These are phyloP conservation scores for Triticum timopheevii DNA, from an alignment of 176 grass and related monocot genomes.

Conservation along the genomic window DNA sequence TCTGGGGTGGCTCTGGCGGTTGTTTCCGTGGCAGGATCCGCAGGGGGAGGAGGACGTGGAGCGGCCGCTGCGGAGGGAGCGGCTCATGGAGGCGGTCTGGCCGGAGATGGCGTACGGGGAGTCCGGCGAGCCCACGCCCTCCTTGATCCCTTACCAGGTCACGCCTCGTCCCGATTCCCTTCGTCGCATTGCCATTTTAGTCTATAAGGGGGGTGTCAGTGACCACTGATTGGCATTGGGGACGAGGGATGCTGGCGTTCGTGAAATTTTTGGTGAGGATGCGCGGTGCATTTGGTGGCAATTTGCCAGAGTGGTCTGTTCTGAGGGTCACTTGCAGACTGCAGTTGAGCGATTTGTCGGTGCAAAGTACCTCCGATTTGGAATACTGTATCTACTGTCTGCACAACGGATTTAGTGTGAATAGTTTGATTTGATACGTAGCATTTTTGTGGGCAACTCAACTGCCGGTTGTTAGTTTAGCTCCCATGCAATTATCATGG, in stretches of 20 bases:
- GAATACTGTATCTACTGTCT: neutral
- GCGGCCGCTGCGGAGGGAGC: slow-evolving; percentile 43
- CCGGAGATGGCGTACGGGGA: slow-evolving; percentile 60
- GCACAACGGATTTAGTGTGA: neutral
- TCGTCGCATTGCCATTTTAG: neutral
- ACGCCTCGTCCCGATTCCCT: neutral
- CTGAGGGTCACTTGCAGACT: neutral
- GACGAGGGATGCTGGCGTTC: neutral
- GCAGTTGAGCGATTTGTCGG: neutral
- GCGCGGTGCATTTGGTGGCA: neutral
- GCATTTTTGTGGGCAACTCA: neutral
- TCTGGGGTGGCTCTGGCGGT: neutral
- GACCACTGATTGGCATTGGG: neutral
- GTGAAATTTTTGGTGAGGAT: neutral
- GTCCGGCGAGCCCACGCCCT: slow-evolving; percentile 49
- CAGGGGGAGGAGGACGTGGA: slow-evolving; percentile 37
- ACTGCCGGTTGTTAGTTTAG: neutral
- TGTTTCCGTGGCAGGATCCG: slow-evolving; percentile 36
- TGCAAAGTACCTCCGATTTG: neutral
- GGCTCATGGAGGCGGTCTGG: slow-evolving; percentile 51
- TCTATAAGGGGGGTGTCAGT: neutral
- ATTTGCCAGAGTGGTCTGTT: neutral
- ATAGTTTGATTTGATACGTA: neutral
- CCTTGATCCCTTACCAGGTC: slow-evolving; percentile 67
- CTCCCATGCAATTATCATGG: neutral